Conservation (phyloP, 2,329 filamentous ascomycete genomes). For the Verticillium zaregamsianum region DNA sequence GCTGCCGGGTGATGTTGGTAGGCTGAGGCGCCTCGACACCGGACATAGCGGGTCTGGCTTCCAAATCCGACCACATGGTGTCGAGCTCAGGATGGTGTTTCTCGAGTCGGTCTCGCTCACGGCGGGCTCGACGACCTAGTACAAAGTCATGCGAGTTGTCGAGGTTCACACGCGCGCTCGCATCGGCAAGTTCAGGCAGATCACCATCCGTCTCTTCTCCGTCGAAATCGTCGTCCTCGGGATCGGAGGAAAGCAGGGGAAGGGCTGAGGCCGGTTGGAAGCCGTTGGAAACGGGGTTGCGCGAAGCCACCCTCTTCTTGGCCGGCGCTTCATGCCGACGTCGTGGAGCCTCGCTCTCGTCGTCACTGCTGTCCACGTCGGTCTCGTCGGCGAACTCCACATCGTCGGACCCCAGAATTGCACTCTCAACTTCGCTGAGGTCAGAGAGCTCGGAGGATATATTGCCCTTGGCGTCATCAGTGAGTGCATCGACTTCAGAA, state of each 20-base stretch:
- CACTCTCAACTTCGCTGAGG: constrained; percentile 7
- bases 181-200: constrained; percentile 1
- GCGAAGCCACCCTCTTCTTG: neutral
- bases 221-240: neutral
- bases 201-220: constrained; percentile 1
- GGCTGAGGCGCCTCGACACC: constrained; percentile 66
- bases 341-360: constrained; percentile 2
- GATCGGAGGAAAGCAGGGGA: neutral
- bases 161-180: constrained; percentile 12
- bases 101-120: constrained; percentile 65
- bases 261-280: neutral
- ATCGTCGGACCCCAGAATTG: constrained; percentile 6
- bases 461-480: neutral
- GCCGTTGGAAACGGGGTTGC: neutral
- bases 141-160: neutral
- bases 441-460: neutral
- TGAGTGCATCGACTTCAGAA: neutral
- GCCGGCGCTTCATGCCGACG: neutral
- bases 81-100: constrained; percentile 70
- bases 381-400: constrained; percentile 13
- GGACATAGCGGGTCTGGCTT: constrained; percentile 63
- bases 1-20: constrained; percentile 68
- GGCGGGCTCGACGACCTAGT: constrained; percentile 16
- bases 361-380: constrained; percentile 12
- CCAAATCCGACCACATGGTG: constrained; percentile 81